A percentile compares a stretch with the other conserved stretches of the same genome.
Conservation (phyloP, 345 rosid genomes). For the Mercurialis annua region DNA sequence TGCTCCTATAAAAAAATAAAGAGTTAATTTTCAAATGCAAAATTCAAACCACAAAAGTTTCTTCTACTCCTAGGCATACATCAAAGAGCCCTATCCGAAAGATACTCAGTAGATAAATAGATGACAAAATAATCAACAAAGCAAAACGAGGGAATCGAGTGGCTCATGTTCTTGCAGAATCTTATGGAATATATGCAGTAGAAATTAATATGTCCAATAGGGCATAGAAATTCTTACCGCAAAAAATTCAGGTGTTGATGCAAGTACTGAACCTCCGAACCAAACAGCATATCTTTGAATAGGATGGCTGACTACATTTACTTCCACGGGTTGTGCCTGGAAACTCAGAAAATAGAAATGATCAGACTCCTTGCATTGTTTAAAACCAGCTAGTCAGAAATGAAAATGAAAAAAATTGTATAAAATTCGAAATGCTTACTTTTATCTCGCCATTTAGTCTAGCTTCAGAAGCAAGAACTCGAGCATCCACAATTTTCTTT, state of each 20-base stretch:
- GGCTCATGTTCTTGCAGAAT: constrained; percentile 7
- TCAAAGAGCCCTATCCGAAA: not conserved
- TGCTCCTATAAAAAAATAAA: too few relatives aligned
- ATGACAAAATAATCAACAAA: not conserved
- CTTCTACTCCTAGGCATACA: not conserved
- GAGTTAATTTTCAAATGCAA: not conserved
- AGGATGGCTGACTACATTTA: constrained; percentile 92
- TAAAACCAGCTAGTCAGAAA: too few relatives aligned
- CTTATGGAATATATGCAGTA: not conserved
- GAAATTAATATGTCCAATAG: not conserved
- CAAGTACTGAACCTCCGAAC: constrained; percentile 99
- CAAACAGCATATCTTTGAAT: constrained; percentile 96
- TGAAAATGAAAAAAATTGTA: not conserved
- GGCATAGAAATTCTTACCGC: constrained; percentile 44
- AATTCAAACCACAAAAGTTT: not conserved
- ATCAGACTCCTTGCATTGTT: constrained; percentile 5
- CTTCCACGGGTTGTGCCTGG: constrained; percentile 92
- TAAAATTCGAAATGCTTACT: constrained; percentile 36
- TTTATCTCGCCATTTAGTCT: constrained; percentile 68
- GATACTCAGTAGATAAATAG: not conserved
- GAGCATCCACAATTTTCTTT: constrained; percentile 91
- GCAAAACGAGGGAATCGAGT: not conserved
- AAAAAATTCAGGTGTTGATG: constrained; percentile 95
- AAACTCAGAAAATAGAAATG: not conserved
- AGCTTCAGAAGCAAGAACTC: constrained; percentile 79